phyloP scores from a whole-genome alignment of 495 filamentous ascomycete species.

The Aspergillus conjunctus region DNA sequence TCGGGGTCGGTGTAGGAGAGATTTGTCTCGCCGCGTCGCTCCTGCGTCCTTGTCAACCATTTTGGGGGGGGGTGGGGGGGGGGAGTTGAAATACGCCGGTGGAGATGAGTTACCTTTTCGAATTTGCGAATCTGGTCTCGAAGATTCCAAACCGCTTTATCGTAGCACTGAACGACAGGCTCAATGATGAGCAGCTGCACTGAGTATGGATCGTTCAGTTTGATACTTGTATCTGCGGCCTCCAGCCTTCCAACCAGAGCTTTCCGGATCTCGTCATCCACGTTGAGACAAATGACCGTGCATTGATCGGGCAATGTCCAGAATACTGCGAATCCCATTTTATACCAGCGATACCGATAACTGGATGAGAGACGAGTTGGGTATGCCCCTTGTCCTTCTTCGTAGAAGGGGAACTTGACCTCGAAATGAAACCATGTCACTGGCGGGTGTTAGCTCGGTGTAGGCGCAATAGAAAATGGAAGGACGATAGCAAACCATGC shows the following conservation, averaged over 20 bases:
- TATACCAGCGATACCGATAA: not conserved
- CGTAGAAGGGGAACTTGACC: not conserved
- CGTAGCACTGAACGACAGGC: not conserved
- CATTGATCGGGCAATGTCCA: not conserved
- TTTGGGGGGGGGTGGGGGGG: too few relatives aligned
- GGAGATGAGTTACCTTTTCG: not conserved
- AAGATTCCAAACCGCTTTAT: not conserved
- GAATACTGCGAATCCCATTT: not conserved
- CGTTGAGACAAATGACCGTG: not conserved
- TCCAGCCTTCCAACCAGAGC: not conserved
- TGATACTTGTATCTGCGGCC: not conserved
- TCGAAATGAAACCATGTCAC: conserved; percentile 6
- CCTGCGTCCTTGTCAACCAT: not conserved
- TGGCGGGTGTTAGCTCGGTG: not conserved
- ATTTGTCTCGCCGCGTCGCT: not conserved
- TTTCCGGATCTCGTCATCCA: not conserved
- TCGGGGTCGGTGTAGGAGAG: not conserved
- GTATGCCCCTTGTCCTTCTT: not conserved
- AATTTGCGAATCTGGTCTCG: not conserved
- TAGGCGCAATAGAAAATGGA: not conserved
- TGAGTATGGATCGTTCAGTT: not conserved
- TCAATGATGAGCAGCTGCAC: conserved; percentile 1
- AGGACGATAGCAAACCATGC: not conserved
- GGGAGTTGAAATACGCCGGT: too few relatives aligned
- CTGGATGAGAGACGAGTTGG: not conserved